Evolutionary conservation across 2,329 filamentous ascomycete species (phyloP), one percentile per base, ranked within the genome.

Genomic region (Dactylonectria estremocensis): DNA sequence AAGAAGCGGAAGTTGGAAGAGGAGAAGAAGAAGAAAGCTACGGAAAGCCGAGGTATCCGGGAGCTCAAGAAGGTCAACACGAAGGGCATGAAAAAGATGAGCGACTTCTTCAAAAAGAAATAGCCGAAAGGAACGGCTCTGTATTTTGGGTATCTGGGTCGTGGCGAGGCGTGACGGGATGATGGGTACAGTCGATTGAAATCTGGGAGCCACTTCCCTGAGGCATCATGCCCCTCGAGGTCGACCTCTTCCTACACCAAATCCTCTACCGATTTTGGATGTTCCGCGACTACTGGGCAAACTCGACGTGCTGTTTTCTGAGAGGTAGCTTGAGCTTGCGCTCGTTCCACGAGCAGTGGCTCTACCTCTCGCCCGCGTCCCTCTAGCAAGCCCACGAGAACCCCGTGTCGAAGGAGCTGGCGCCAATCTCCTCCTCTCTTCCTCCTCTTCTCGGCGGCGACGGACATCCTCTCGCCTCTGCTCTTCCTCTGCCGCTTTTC

Each of bases 31-130:
- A 92, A 90, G 80, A 95, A 97, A 83, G 89, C 88, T 3, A 85
- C 84, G 24, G 89, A 93, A 82, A 96, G 93, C 69, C 87, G 90
- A 31, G 95, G 90, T 0, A 90, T 98, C 1, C 91, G 91, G 78
- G 88, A 95, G 54, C 80, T 99, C 76, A 93, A 93, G 79, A 99
- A 98, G 83, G 95, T 95, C 54, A 93, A 98, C 81, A 95, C 92
- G 0, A 89, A 83, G 22, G 96, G 96, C 1, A 99, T 99, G 96
- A 96, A 93, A 87, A 99, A 98, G 85, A 89, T 99, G 88, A 97
- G 93, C 78, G 89, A 91, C 69, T 99, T 99, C 83, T 99, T 99
- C 80, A 90, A 90, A 67, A 97, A 95, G 83, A 89, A 88, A 69
- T 76, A 74, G 65, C 63, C 53, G 18, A 54, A 52, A 49, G 64